These are phyloP conservation scores for Aureobasidium sp. DNA, from an alignment of 2,329 filamentous ascomycete species.

Conservation along the genomic window DNA sequence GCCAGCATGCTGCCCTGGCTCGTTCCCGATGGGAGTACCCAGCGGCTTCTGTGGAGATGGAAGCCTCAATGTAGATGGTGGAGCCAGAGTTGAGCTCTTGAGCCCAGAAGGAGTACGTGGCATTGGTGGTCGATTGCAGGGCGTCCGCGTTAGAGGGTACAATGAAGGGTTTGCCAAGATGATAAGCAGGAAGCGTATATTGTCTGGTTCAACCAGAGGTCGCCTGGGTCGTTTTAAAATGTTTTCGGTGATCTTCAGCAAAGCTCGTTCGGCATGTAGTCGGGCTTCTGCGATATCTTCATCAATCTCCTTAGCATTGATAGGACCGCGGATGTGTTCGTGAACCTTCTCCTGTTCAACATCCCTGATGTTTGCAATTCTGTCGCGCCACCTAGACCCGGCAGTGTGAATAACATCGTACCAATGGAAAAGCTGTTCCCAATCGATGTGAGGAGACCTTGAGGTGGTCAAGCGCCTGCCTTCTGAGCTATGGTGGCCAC, in stretches of 20 bases:
- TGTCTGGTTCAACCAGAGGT: constrained; percentile 57
- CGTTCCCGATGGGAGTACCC: constrained; percentile 26
- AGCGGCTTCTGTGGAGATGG: constrained; percentile 15
- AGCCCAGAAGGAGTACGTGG: constrained; percentile 1
- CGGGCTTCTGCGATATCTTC: constrained; percentile 53
- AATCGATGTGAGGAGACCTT: constrained; percentile 64
- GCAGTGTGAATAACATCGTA: constrained; percentile 61
- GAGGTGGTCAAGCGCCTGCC: constrained; percentile 40
- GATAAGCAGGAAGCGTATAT: constrained; percentile 71
- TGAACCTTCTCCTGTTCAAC: constrained; percentile 22
- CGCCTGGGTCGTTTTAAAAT: constrained; percentile 72
- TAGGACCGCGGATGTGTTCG: constrained; percentile 40
- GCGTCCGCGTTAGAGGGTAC: constrained; percentile 35
- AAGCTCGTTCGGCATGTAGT: constrained; percentile 56
- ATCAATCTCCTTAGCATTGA: constrained; percentile 39
- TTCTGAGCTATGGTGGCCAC: neutral
- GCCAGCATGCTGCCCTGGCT: constrained; percentile 64
- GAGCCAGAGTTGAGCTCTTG: neutral
- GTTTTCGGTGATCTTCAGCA: constrained; percentile 72
- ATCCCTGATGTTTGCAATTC: constrained; percentile 40
- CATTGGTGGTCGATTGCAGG: neutral
- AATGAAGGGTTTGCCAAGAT: constrained; percentile 72
- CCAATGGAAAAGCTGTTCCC: constrained; percentile 64
- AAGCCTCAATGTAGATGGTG: constrained; percentile 13
- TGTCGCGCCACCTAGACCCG: constrained; percentile 57